Conservation (phyloP, 192 early-diverging fungal genomes). For the Coemansia guatemalensis region DNA sequence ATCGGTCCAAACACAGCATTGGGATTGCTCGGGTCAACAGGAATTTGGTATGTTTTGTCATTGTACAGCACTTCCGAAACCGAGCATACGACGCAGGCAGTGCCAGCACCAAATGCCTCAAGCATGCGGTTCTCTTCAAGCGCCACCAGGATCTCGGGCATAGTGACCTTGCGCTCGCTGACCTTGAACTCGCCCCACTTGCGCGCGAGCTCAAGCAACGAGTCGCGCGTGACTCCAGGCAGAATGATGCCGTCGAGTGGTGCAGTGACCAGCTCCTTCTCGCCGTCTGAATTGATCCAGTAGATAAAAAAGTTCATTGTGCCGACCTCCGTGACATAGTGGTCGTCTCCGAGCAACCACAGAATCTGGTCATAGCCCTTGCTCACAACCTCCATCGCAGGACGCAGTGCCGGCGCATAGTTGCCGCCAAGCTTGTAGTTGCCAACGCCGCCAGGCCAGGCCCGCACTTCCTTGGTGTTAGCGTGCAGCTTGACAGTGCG, state of each 20-base stretch:
- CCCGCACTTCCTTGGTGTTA: conserved; percentile 80
- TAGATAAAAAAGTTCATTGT: conserved; percentile 97
- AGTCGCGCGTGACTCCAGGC: conserved; percentile 95
- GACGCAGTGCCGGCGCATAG: conserved; percentile 57
- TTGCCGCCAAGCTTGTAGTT: conserved; percentile 87
- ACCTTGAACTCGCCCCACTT: conserved; percentile 92
- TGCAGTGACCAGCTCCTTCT: conserved; percentile 88
- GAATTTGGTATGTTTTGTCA: conserved; percentile 71
- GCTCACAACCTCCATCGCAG: conserved; percentile 84
- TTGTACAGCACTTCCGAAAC: conserved; percentile 84
- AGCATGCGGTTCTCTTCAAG: conserved; percentile 73
- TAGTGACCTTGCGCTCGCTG: conserved; percentile 77
- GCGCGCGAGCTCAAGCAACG: conserved; percentile 77
- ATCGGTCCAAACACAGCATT: conserved; percentile 82
- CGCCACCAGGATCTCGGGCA: conserved; percentile 78
- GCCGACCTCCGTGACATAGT: conserved; percentile 92
- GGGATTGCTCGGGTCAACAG: conserved; percentile 87
- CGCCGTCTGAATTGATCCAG: conserved; percentile 81
- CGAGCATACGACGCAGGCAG: conserved; percentile 93
- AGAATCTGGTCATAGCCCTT: conserved; percentile 92
- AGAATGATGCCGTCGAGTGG: conserved; percentile 94
- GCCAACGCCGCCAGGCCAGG: conserved; percentile 96
- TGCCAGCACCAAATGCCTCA: conserved; percentile 98
- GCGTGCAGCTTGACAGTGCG: conserved; percentile 83
- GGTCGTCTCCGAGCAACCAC: conserved; percentile 91